phyloP scores from a whole-genome alignment of 305 asterid species.

The Plantago lanceolata region DNA sequence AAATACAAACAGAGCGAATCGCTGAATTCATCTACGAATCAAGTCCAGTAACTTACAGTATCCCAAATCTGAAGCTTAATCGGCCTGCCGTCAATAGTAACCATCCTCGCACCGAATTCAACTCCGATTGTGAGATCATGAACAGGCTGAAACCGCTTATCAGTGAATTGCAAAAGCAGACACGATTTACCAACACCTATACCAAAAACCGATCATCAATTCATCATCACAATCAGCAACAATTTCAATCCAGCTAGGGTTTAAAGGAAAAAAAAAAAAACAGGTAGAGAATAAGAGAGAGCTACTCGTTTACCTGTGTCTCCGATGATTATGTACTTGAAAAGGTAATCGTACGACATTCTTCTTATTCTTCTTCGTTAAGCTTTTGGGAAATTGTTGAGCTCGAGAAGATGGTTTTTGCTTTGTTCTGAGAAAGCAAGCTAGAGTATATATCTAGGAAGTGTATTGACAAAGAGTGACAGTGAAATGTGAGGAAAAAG shows the following conservation, averaged over 20 bases:
- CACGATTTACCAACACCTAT: constrained; percentile 90
- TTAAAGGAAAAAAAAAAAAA: background rate
- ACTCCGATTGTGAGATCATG: constrained; percentile 90
- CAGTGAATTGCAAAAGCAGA: constrained; percentile 75
- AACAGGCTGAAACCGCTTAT: constrained; percentile 89
- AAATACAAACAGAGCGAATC: background rate
- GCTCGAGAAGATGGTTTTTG: background rate
- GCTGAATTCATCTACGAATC: constrained; percentile 1
- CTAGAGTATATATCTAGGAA: background rate
- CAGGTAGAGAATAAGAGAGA: background rate
- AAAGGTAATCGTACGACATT: constrained; percentile 58
- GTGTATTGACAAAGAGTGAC: background rate
- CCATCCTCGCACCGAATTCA: constrained; percentile 84
- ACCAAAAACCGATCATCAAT: background rate
- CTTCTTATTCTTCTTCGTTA: constrained; percentile 17
- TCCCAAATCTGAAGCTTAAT: constrained; percentile 92
- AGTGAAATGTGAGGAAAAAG: background rate
- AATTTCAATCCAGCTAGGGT: constrained; percentile 17
- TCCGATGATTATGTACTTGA: constrained; percentile 58
- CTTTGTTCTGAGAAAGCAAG: background rate
- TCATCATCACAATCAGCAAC: constrained; percentile 1
- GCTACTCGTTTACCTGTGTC: constrained; percentile 42
- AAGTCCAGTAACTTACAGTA: constrained; percentile 37
- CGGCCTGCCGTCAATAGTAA: constrained; percentile 65
- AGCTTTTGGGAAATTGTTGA: constrained; percentile 5